Evolutionary conservation across 1,284 basidiomycete species (phyloP), one percentile per base, ranked within the genome.

Genomic region (Singerocomus inundabilis): DNA sequence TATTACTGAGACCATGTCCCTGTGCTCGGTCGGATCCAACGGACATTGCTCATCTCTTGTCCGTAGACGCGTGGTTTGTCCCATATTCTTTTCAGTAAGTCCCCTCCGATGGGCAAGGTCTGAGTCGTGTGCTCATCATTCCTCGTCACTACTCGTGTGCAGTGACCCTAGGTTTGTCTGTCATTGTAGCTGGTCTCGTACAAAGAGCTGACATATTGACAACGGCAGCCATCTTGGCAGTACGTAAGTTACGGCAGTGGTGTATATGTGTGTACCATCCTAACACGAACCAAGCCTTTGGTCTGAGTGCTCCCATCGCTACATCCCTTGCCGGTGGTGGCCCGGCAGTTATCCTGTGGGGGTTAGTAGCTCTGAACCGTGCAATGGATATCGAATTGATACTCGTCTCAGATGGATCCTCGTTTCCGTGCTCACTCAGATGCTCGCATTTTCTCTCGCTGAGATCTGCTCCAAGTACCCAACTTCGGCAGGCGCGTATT

Each of bases 381-480:
- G 1, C 7, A 7, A 4, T 44, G 24, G 11, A 31, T 18, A 28
- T 4, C 5, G 0, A 16, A 31, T 30, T 50, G 29, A 61, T 44
- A 3, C 26, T n/a, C 16, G 4, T 12, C 5, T 18, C 40, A 80
- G 79, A 29, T 80, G 76, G 72, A 59, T 79, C 8, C 54, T 79
- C 9, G 75, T 81, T 3, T 76, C 77, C 13, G 40, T 70, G 11
- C 61, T 79, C 3, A 75, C 74, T 0, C 70, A 76, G 50, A 61
- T 70, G 0, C 67, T 81, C 6, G 77, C 80, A 0, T 60, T 77
- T 3, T 81, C 80, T 8, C 63, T 82, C 3, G 79, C 72, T 0
- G 80, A 82, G 59, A 78, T 81, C 29, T 76, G 74, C 35, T 77
- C 79, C 5, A 77, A 77, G 51, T 81, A 78, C 52, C 79, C 80